Evolutionary conservation across 768 basidiomycete species (phyloP), one percentile per base, ranked within the genome.

Genomic region (Terana coerulea): DNA sequence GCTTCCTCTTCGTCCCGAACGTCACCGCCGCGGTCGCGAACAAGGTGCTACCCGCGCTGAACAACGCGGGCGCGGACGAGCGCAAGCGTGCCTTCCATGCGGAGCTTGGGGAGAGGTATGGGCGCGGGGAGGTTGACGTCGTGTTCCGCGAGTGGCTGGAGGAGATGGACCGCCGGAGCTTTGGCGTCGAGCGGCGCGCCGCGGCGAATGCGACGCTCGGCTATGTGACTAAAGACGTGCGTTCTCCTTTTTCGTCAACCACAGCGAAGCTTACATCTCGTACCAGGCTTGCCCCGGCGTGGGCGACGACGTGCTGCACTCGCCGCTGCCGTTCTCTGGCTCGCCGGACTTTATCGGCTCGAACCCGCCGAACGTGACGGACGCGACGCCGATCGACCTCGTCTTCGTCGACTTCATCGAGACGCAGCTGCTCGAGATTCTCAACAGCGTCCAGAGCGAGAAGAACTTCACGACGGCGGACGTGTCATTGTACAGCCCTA

Each of bases 351-450:
- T 82, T 61, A 74, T 89, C 52, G 73, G 72, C 14, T 84, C 83
- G 0, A 65, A 71, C 24, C 63, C 78, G 2, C 84, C 86, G 2
- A 62, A 70, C 21, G 75, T 81, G 12, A 53, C 78, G 0, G 71
- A 71, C 47, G 70, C 75, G 47, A 73, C 79, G 0, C 69, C 69
- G 0, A 73, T 92, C 54, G 90, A 92, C 59, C 75, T 92, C 19
- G 83, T 91, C 29, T 92, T 91, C 64, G 73, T 85, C 41, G 73
- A 84, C 64, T 91, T 89, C 65, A 81, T 90, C 61, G 69, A 75
- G 60, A 48, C 59, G 5, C 69, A 78, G 54, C 60, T 87, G 24
- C 54, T 88, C 52, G 34, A 55, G 4, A 75, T 79, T 24, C 61
- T 90, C 46, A 91, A 91, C 59, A 30, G 43, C 1, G 61, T 83